Percentiles rank a stretch among this genome's conserved stretches.
Conservation (phyloP, 2,329 filamentous ascomycete genomes). For the Trichoderma guizhouense region DNA sequence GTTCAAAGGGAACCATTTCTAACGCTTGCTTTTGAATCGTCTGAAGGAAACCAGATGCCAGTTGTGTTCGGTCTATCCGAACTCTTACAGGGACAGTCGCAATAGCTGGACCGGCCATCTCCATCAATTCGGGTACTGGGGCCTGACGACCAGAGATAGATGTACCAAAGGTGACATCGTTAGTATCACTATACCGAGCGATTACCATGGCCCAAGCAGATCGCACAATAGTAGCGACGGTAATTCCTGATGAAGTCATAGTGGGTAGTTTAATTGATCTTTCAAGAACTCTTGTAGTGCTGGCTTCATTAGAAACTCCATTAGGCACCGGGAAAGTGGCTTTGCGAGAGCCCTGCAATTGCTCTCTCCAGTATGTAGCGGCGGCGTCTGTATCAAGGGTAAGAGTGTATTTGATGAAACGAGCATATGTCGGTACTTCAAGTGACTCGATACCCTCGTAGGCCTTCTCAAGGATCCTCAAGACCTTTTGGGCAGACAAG, state of each 20-base stretch:
- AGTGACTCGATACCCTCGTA: neutral
- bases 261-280: neutral
- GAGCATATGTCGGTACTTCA: neutral
- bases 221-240: constrained; percentile 24
- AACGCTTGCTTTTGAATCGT: constrained; percentile 18
- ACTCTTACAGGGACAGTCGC: constrained; percentile 16
- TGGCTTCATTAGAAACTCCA: neutral
- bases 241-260: constrained; percentile 11
- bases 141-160: constrained; percentile 23
- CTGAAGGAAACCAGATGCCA: neutral
- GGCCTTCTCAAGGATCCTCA: neutral
- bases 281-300: neutral
- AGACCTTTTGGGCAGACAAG: constrained; percentile 11
- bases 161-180: constrained; percentile 22
- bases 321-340: neutral
- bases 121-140: constrained; percentile 19
- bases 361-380: neutral
- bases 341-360: neutral
- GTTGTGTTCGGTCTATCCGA: neutral
- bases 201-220: constrained; percentile 34
- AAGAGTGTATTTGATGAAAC: constrained; percentile 9
- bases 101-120: constrained; percentile 20
- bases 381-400: neutral
- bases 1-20: constrained; percentile 23
- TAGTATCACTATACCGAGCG: constrained; percentile 33